Evolutionary conservation across 2,329 filamentous ascomycete species (phyloP), one percentile per base, ranked within the genome.

Genomic region (Diplocarpon rosae): DNA sequence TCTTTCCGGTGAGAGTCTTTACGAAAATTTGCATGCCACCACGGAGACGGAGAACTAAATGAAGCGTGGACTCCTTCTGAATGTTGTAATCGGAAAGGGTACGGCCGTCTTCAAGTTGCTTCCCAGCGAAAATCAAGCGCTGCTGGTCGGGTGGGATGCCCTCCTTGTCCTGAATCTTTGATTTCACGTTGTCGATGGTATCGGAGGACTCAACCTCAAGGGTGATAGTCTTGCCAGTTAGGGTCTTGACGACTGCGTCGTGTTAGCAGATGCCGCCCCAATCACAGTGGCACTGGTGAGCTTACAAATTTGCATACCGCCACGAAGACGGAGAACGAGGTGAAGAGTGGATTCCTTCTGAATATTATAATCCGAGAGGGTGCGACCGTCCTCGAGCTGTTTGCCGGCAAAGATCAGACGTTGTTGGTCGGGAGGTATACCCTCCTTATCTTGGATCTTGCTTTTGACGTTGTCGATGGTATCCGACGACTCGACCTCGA

Each of bases 171-270:
- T 90, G 85, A 24, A 95, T 95, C 76, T 95, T 95, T 5, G 71
- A 75, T 72, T 95, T 95, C 1, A 95, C 89, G 53, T 95, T 96
- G 82, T 96, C 90, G 73, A 96, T 96, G 67, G 90, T 96, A 74
- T 98, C 92, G 66, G 83, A 90, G 64, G 88, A 95, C 82, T 96
- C 90, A 73, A 96, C 92, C 86, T 98, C 90, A 64, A 98, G 89
- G 82, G 89, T 95, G 56, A 95, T 95, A 0, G 89, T 95, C 73
- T 95, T 95, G 51, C 89, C 89, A 0, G 85, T 90, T 1, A 90
- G 68, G 0, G 85, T 89, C 75, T 89, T 89, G 62, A 89, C 84
- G 55, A 89, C 51, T 58, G 9, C 15, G 33, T 16, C 8, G 74
- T 78, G 78, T 57, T 54, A 57, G 53, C 30, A 66, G 3, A 69